phyloP scores from a whole-genome alignment of 2,329 filamentous ascomycete genomes.

The Juglanconis juglandina region DNA sequence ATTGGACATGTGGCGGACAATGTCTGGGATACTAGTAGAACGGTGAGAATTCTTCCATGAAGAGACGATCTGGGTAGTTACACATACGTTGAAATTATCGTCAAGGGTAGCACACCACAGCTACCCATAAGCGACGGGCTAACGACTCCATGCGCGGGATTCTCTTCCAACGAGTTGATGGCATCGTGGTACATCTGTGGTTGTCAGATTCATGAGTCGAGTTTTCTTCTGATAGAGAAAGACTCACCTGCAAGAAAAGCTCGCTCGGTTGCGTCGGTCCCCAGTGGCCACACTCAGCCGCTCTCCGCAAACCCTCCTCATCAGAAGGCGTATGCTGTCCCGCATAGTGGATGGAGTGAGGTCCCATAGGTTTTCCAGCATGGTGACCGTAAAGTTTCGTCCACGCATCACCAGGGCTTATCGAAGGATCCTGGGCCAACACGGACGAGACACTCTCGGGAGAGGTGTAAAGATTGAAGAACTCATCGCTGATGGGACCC shows the following conservation, averaged over 20 bases:
- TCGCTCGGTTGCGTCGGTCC: constrained; percentile 60
- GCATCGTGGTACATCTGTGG: constrained; percentile 63
- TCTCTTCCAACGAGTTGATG: constrained; percentile 50
- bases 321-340: constrained; percentile 22
- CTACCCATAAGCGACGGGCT: constrained; percentile 51
- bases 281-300: constrained; percentile 64
- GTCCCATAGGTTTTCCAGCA: constrained; percentile 16
- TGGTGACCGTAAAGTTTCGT: constrained; percentile 49
- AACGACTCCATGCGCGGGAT: constrained; percentile 48
- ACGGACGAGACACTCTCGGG: constrained; percentile 55
- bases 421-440: constrained; percentile 49
- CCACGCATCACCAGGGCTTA: constrained; percentile 52
- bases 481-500: constrained; percentile 37
- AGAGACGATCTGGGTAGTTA: no score
- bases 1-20: constrained; percentile 72
- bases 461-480: constrained; percentile 51
- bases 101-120: constrained; percentile 62
- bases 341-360: constrained; percentile 18
- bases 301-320: constrained; percentile 48
- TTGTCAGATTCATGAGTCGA: constrained; percentile 1
- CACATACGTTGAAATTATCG: constrained; percentile 59
- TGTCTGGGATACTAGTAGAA: constrained; percentile 54
- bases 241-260: constrained; percentile 59
- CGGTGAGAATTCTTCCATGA: not conserved
- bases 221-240: not conserved